Percentiles rank a stretch among this genome's conserved stretches.
Conservation (phyloP, 768 basidiomycete genomes). For the Suillus alpinus region DNA sequence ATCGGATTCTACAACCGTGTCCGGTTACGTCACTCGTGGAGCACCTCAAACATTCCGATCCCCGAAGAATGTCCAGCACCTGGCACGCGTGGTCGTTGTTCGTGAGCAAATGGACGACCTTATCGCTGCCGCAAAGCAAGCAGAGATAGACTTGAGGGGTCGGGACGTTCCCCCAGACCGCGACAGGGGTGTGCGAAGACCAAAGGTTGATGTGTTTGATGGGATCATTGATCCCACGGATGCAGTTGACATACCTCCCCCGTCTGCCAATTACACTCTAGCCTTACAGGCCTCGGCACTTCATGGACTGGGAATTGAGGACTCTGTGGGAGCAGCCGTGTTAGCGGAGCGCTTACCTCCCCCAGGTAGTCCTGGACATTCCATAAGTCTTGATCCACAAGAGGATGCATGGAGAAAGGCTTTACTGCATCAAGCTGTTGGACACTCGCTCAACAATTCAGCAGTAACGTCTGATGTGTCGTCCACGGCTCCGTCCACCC, state of each 20-base stretch:
- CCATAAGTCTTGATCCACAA: conserved; percentile 44
- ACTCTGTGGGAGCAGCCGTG: conserved; percentile 73
- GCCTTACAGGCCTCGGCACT: conserved; percentile 73
- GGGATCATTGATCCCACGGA: conserved; percentile 83
- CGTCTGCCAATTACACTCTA: conserved; percentile 66
- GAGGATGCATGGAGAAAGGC: conserved; percentile 77
- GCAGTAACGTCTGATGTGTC: conserved; percentile 42
- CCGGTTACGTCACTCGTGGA: conserved; percentile 39
- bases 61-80: conserved; percentile 34
- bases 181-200: conserved; percentile 38
- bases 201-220: conserved; percentile 39
- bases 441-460: conserved; percentile 65
- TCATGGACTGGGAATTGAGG: conserved; percentile 69
- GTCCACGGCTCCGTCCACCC: conserved; percentile 32
- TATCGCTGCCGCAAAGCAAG: conserved; percentile 66
- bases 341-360: conserved; percentile 74
- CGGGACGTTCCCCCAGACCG: conserved; percentile 49
- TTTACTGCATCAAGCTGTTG: conserved; percentile 73
- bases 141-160: conserved; percentile 66
- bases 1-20: conserved; percentile 57
- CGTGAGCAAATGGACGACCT: conserved; percentile 79
- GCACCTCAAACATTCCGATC: conserved; percentile 35
- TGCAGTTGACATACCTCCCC: conserved; percentile 73
- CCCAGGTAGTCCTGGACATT: conserved; percentile 57
- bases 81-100: conserved; percentile 75